phyloP scores from a whole-genome alignment of 2,329 filamentous ascomycete genomes.

The Triangularia verruculosa region DNA sequence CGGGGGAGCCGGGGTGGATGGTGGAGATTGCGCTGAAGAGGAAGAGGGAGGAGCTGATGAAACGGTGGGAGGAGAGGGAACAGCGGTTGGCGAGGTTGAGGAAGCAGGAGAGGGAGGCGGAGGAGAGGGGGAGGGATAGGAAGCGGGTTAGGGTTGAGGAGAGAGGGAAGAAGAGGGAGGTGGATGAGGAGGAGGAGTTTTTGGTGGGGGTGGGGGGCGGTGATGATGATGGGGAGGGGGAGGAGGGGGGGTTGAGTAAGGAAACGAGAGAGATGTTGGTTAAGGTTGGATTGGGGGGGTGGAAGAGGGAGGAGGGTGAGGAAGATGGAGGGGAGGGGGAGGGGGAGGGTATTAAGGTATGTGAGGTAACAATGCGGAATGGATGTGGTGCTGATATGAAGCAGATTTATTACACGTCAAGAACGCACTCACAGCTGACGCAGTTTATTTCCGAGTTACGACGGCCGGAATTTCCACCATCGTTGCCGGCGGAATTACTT shows the following conservation, averaged over 20 bases:
- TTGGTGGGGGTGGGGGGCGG: constrained; percentile 67
- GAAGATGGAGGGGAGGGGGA: constrained; percentile 45
- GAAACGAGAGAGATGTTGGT: constrained; percentile 74
- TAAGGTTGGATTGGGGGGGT: constrained; percentile 52
- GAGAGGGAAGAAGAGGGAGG: constrained; percentile 34
- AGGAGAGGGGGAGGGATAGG: constrained; percentile 48
- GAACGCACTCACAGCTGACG: constrained; percentile 86
- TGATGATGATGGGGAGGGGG: constrained; percentile 41
- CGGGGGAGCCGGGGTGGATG: constrained; percentile 82
- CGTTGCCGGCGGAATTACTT: constrained; percentile 49
- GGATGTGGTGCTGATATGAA: constrained; percentile 8
- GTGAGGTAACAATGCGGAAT: neutral
- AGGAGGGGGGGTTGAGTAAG: constrained; percentile 61
- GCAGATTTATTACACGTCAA: constrained; percentile 83
- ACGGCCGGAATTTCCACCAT: constrained; percentile 73
- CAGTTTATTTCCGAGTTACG: constrained; percentile 84
- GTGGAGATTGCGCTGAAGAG: constrained; percentile 70
- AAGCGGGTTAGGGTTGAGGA: constrained; percentile 33
- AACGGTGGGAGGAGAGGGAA: constrained; percentile 70
- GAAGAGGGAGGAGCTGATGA: constrained; percentile 63
- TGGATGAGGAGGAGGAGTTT: constrained; percentile 65
- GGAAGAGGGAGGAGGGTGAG: constrained; percentile 25
- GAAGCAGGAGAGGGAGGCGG: constrained; percentile 58
- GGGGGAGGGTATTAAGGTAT: constrained; percentile 66
- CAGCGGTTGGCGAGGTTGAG: constrained; percentile 64